Base-by-base conservation (phyloP, 306 rosid genomes). In the Dicorynia guianensis region DNA sequence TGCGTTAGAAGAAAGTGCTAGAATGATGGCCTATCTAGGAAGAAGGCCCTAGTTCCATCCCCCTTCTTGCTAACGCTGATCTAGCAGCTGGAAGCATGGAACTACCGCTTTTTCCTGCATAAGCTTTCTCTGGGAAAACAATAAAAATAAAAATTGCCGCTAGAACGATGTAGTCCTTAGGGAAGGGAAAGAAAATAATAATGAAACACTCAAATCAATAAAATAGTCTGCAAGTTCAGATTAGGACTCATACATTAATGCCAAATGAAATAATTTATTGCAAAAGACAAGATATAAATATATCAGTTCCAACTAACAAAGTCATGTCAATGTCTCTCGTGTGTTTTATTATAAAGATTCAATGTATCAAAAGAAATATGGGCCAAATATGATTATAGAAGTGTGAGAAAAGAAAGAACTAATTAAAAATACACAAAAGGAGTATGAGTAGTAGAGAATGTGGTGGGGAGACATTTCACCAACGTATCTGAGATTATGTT, bases 311-410 rank as follows among this genome's bases (percentile, higher is more conserved):
- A 74, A 43, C 54, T 46, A 34, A 50, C 44, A 63, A 63, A 25
- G 53, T 49, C 36, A 57, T 71, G 77, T 15, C 64, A 39, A 56
- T 81, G 81, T 63, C 70, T 58, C 78, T 70, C 72, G 74, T 70
- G 78, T 40, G 52, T 46, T 54, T 7, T 48, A 25, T 67, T 38
- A 56, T 25, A 36, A 59, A 54, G 63, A 55, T 75, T 54, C 81
- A 62, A 34, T 36, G 69, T 49, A 54, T 74, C 56, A 4, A 58
- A 63, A 65, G 15, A 63, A 62, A 46, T 53, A 30, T 60, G 13
- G 69, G 44, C 78, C 77, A 80, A 75, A 60, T 61, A 57, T 57
- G 71, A 68, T 56, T 14, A 72, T 57, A 40, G 49, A 56, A 60
- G 7, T 47, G 19, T 56, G 17, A 67, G 36, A 38, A 19, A 39